Evolutionary conservation across 1,139 yeast species (phyloP).

Genomic region (Nematodospora anomalae): DNA sequence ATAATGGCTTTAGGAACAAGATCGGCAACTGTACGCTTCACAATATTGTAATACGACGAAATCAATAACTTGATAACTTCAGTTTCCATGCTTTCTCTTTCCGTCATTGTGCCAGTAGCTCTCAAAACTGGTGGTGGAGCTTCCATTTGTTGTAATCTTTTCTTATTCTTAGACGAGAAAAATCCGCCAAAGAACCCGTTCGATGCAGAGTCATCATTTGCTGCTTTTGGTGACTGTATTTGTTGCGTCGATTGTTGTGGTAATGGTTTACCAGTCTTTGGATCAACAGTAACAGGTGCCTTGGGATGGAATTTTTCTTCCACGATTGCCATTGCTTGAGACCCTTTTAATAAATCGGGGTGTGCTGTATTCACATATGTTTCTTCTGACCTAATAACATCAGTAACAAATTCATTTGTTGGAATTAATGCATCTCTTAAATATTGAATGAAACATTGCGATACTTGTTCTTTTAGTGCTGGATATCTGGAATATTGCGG

Average conservation of each 20-base stretch:
- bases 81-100: slow-evolving; percentile 93
- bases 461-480: slow-evolving; percentile 79
- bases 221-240: slow-evolving; percentile 23
- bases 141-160: slow-evolving; percentile 93
- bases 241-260: slow-evolving; percentile 45
- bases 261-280: slow-evolving; percentile 85
- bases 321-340: slow-evolving; percentile 93
- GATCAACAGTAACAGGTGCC: slow-evolving; percentile 81
- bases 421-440: slow-evolving; percentile 81
- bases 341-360: slow-evolving; percentile 92
- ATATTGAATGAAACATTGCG: slow-evolving; percentile 75
- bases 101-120: slow-evolving; percentile 94
- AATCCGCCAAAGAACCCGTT: slow-evolving; percentile 93
- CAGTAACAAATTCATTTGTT: slow-evolving; percentile 80
- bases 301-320: slow-evolving; percentile 87
- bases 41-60: slow-evolving; percentile 86
- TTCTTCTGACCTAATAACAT: slow-evolving; percentile 81
- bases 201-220: slow-evolving; percentile 39
- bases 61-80: slow-evolving; percentile 93
- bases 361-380: slow-evolving; percentile 97
- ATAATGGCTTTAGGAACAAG: slow-evolving; percentile 92
- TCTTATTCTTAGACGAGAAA: slow-evolving; percentile 88
- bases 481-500: slow-evolving; percentile 90
- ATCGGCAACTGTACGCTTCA: slow-evolving; percentile 90
- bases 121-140: slow-evolving; percentile 95